Conservation (phyloP, 2,329 filamentous ascomycete genomes). For the Cercospora sesami region DNA sequence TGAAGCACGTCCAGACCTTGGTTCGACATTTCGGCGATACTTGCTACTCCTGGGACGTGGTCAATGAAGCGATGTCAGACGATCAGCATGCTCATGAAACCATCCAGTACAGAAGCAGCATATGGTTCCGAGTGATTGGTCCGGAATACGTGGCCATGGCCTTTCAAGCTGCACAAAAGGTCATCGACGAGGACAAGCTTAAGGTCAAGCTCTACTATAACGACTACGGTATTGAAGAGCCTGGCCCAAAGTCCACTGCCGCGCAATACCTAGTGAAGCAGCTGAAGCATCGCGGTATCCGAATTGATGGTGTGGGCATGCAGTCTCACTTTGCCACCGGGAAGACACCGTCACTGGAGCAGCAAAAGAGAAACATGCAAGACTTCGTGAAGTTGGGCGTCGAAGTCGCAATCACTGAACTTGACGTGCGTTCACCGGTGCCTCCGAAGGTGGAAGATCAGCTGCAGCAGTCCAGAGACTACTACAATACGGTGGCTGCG, state of each 20-base stretch:
- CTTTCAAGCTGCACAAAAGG: constrained; percentile 30
- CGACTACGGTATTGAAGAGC: constrained; percentile 35
- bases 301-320: constrained; percentile 48
- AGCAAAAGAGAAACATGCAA: constrained; percentile 48
- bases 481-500: constrained; percentile 39
- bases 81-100: constrained; percentile 10
- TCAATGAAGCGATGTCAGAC: constrained; percentile 17
- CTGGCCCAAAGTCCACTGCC: constrained; percentile 28
- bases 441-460: constrained; percentile 33
- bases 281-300: constrained; percentile 32
- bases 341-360: constrained; percentile 22
- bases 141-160: constrained; percentile 34
- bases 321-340: constrained; percentile 54
- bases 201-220: constrained; percentile 36
- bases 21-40: constrained; percentile 43
- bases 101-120: constrained; percentile 15
- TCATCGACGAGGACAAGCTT: constrained; percentile 12
- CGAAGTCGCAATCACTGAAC: constrained; percentile 63
- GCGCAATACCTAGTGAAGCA: constrained; percentile 30
- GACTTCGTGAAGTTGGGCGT: constrained; percentile 54
- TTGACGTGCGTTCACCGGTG: constrained; percentile 56
- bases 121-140: constrained; percentile 33
- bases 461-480: constrained; percentile 51
- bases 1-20: constrained; percentile 45
- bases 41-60: constrained; percentile 36